Evolutionary conservation across 768 basidiomycete genomes (phyloP).

Genomic region (Tricholoma matsutake): DNA sequence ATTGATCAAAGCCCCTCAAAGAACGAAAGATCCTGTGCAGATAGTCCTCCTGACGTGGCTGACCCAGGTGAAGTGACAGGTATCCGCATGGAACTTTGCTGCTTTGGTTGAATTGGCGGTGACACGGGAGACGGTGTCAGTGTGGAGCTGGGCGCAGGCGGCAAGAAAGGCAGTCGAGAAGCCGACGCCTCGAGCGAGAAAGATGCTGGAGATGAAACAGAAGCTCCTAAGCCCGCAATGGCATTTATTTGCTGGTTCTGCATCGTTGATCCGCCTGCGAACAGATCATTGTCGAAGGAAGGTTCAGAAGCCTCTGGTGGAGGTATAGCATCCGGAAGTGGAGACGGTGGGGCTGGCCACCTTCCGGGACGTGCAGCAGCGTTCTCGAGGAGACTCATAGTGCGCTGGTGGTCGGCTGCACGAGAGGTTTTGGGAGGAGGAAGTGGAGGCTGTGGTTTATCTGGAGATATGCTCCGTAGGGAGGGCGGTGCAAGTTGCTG

Average conservation of each 20-base stretch:
- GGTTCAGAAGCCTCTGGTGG: conserved; percentile 18
- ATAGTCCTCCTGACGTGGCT: conserved; percentile 49
- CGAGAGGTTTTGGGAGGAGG: conserved; percentile 30
- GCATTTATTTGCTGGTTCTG: conserved; percentile 26
- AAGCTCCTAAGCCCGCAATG: conserved; percentile 25
- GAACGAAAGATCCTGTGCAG: conserved; percentile 83
- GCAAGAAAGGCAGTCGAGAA: conserved; percentile 10
- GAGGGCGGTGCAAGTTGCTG: not conserved
- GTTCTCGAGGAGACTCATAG: conserved; percentile 52
- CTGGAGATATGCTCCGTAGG: conserved; percentile 4
- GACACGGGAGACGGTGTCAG: conserved; percentile 6
- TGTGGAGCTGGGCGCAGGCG: conserved; percentile 5
- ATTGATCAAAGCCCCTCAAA: conserved; percentile 64
- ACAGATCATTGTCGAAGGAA: conserved; percentile 21
- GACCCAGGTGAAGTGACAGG: conserved; percentile 20
- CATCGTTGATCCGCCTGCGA: conserved; percentile 26
- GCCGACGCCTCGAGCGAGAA: conserved; percentile 12
- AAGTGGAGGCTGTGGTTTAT: conserved; percentile 12
- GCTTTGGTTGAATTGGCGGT: conserved; percentile 6
- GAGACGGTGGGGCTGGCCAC: conserved; percentile 37
- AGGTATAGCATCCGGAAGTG: conserved; percentile 22
- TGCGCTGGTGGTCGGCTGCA: conserved; percentile 51
- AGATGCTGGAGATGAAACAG: conserved; percentile 9
- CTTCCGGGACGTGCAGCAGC: conserved; percentile 50
- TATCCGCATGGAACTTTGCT: conserved; percentile 4